phyloP scores from a whole-genome alignment of 2,329 filamentous ascomycete genomes.

The Aureobasidium sp. region DNA sequence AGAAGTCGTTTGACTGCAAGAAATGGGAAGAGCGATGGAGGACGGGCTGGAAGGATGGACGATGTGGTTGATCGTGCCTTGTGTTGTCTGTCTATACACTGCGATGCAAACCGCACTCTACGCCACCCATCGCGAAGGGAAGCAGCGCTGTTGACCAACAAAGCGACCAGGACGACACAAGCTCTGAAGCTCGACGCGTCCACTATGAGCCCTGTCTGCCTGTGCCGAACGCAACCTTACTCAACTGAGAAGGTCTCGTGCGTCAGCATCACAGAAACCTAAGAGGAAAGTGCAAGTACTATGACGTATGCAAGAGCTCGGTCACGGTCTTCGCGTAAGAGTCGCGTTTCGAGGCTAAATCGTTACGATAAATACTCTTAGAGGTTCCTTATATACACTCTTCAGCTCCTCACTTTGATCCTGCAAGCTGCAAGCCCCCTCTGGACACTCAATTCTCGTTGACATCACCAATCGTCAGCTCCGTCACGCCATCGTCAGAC shows the following conservation, averaged over 20 bases:
- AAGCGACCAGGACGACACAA: background rate
- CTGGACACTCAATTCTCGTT: background rate
- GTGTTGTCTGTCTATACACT: background rate
- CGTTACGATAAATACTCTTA: slow-evolving; percentile 15
- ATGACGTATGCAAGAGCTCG: background rate
- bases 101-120: background rate
- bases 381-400: slow-evolving; percentile 15
- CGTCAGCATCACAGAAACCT: slow-evolving; percentile 7
- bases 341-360: slow-evolving; percentile 8
- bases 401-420: background rate
- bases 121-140: background rate
- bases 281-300: background rate
- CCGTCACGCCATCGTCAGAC: background rate
- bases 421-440: background rate
- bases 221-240: slow-evolving; percentile 6
- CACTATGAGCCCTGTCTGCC: background rate
- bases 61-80: slow-evolving; percentile 47
- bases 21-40: slow-evolving; percentile 93
- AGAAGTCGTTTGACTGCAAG: slow-evolving; percentile 80
- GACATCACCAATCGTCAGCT: slow-evolving; percentile 11
- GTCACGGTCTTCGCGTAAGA: slow-evolving; percentile 5
- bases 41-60: slow-evolving; percentile 72
- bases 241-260: slow-evolving; percentile 12
- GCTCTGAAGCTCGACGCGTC: background rate
- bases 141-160: background rate